These are phyloP conservation scores for Magnolia kwangsiensis DNA, from an alignment of 164 flowering plant genomes.

Conservation along the genomic window DNA sequence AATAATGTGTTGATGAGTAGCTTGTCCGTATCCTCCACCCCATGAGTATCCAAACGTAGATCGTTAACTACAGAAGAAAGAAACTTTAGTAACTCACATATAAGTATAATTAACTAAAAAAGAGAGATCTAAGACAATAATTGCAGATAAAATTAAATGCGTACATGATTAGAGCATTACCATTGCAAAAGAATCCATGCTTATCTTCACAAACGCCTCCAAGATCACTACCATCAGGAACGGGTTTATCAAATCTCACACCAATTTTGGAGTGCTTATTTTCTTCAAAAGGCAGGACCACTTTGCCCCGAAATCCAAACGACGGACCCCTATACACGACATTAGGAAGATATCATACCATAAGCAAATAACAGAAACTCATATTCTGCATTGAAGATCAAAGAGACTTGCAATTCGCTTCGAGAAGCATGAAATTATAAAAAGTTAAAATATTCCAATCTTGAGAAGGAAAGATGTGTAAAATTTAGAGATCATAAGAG, in stretches of 20 bases:
- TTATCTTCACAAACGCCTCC: constrained; percentile 69
- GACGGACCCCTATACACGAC: constrained; percentile 60
- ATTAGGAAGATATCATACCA: not conserved
- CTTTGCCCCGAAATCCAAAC: constrained; percentile 69
- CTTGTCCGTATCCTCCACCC: constrained; percentile 63
- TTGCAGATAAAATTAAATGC: not conserved
- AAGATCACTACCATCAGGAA: constrained; percentile 85
- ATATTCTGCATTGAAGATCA: not conserved
- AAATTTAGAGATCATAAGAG: too few relatives aligned
- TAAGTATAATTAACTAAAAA: not conserved
- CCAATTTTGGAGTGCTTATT: constrained; percentile 76
- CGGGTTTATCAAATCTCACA: constrained; percentile 72
- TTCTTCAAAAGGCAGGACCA: constrained; percentile 67
- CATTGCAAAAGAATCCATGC: constrained; percentile 84
- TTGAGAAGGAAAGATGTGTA: too few relatives aligned
- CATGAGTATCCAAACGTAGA: constrained; percentile 62
- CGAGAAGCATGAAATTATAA: too few relatives aligned
- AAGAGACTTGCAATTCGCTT: too few relatives aligned
- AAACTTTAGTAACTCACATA: not conserved
- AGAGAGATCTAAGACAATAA: not conserved
- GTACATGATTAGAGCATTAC: constrained; percentile 29
- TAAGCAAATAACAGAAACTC: not conserved
- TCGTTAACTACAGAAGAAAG: constrained; percentile 45
- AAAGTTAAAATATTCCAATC: too few relatives aligned
- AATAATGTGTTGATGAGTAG: constrained; percentile 68